phyloP scores from a whole-genome alignment of 352 stramenopile genomes.

The Phytophthora rubi region DNA sequence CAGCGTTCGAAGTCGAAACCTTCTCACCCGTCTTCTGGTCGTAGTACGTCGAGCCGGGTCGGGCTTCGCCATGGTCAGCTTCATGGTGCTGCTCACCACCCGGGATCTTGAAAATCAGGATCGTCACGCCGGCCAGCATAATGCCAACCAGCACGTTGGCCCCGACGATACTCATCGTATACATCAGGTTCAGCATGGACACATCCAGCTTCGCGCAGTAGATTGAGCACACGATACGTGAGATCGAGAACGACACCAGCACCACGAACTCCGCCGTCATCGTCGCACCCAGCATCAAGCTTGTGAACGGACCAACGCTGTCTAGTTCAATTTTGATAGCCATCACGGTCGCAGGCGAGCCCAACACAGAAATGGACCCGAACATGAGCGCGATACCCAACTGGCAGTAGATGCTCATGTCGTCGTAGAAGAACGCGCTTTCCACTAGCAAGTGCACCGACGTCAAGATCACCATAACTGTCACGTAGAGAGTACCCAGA shows the following conservation, averaged over 20 bases:
- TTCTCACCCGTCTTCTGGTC: conserved; percentile 33
- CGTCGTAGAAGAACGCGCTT: conserved; percentile 60
- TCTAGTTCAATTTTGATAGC: conserved; percentile 82
- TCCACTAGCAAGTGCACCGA: conserved; percentile 38
- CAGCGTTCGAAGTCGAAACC: conserved; percentile 24
- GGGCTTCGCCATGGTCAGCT: conserved; percentile 37
- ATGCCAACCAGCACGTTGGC: conserved; percentile 60
- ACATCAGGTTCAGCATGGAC: conserved; percentile 59
- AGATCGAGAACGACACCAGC: conserved; percentile 70
- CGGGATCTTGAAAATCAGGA: conserved; percentile 63
- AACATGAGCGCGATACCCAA: conserved; percentile 75
- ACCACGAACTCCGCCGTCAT: conserved; percentile 79
- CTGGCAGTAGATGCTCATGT: conserved; percentile 48
- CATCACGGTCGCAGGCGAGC: conserved; percentile 75
- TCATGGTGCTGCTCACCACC: conserved; percentile 24
- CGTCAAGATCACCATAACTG: conserved; percentile 64
- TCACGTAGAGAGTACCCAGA: conserved; percentile 49
- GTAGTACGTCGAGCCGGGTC: conserved; percentile 35
- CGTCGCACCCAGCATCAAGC: conserved; percentile 71
- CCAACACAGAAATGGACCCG: conserved; percentile 66
- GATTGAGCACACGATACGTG: conserved; percentile 66
- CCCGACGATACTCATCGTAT: conserved; percentile 57
- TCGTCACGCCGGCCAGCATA: conserved; percentile 47
- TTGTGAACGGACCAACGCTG: conserved; percentile 73
- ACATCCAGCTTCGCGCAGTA: conserved; percentile 65